Evolutionary conservation across 1,284 basidiomycete species (phyloP).

Genomic region (Macrocystidia cucumis): DNA sequence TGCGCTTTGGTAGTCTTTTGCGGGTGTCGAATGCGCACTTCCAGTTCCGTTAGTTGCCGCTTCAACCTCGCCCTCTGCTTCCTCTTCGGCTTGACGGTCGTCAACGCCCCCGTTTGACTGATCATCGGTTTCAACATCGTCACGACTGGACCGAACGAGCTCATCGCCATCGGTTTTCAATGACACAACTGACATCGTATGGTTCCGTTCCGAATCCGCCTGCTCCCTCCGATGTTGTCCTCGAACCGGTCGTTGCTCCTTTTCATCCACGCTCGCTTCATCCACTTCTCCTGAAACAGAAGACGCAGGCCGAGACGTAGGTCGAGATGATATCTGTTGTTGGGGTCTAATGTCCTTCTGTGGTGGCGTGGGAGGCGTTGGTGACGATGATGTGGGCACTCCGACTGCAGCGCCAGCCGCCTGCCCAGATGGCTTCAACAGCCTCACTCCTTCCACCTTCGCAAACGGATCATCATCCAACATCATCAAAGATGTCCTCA

Average conservation of each 20-base stretch:
- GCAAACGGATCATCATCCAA: conserved; percentile 56
- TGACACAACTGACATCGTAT: too few relatives aligned
- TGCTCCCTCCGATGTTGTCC: too few relatives aligned
- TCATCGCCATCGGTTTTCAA: too few relatives aligned
- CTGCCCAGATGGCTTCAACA: conserved; percentile 23
- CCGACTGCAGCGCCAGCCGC: not conserved
- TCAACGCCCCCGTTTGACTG: not conserved
- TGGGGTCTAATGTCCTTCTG: too few relatives aligned
- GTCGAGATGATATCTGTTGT: too few relatives aligned
- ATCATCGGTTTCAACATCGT: not conserved
- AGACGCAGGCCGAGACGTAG: too few relatives aligned
- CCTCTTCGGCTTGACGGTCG: not conserved
- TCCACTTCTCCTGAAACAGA: too few relatives aligned
- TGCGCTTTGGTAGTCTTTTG: conserved; percentile 11
- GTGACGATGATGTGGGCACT: not conserved
- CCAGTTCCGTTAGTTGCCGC: conserved; percentile 5
- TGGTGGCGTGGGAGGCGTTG: conserved; percentile 5
- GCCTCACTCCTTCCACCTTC: conserved; percentile 37
- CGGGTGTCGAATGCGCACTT: conserved; percentile 10
- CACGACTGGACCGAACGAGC: too few relatives aligned
- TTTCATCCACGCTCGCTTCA: too few relatives aligned
- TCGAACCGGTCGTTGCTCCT: too few relatives aligned
- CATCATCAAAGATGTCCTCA: conserved; percentile 21
- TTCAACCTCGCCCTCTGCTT: not conserved
- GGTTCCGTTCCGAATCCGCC: too few relatives aligned